Percentiles rank a stretch among this genome's conserved stretches.
Conservation (phyloP, 1,284 basidiomycete species). For the Malassezia arunalokei region DNA sequence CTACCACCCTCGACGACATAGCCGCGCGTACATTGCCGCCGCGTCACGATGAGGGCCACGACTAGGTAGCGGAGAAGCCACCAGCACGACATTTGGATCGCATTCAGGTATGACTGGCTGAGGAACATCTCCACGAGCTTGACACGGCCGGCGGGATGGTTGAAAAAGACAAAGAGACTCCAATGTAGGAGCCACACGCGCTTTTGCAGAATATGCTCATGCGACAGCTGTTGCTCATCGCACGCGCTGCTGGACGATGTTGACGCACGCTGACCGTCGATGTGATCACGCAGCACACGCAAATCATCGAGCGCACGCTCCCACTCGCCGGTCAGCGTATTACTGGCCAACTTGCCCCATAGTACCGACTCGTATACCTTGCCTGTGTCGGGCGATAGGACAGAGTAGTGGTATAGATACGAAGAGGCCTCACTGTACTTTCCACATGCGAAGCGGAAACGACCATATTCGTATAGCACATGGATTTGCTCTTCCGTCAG, state of each 20-base stretch:
- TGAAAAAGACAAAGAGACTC: conserved; percentile 97
- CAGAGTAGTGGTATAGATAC: conserved; percentile 96
- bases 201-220: conserved; percentile 68
- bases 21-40: conserved; percentile 51
- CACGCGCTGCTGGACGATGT: conserved; percentile 7
- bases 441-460: conserved; percentile 94
- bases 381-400: conserved; percentile 72
- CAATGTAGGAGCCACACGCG: conserved; percentile 95
- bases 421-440: conserved; percentile 92
- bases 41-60: conserved; percentile 78
- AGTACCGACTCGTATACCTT: conserved; percentile 85
- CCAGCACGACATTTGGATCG: conserved; percentile 87
- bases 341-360: conserved; percentile 95
- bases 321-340: conserved; percentile 89
- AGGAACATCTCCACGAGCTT: conserved; percentile 92
- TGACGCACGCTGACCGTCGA: conserved; percentile 53
- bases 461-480: conserved; percentile 90
- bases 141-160: conserved; percentile 82
- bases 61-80: conserved; percentile 93
- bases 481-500: conserved; percentile 88
- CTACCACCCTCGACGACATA: conserved; percentile 30
- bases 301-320: conserved; percentile 84
- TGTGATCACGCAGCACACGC: conserved; percentile 77
- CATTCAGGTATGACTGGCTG: conserved; percentile 88
- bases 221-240: conserved; percentile 14